Base-by-base conservation (phyloP, 257 asterid species). In the Fraxinus americana region DNA sequence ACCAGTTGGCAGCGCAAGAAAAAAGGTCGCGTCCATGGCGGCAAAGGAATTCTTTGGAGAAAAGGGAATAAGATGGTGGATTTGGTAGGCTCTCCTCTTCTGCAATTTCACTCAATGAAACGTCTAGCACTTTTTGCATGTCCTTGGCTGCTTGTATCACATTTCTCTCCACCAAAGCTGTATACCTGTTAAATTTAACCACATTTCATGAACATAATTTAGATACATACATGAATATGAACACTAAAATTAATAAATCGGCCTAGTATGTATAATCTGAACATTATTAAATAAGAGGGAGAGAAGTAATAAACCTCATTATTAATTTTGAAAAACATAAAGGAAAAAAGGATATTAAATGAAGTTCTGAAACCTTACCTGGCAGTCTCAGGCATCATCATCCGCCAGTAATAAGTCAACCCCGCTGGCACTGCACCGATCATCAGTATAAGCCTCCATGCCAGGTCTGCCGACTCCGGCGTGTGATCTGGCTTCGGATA, bases 311-410 rank as follows among this genome's bases (percentile, higher is more conserved):
- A 50, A 5, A 50, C 4, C 12, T 12, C 16, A 11, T 43, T 2
- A 43, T 43, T 43, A 43, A 12, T 43, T 43, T 43, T 1, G 3
- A 41, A 41, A 41, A 41, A 10, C 3, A 43, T 2, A 43, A 43
- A 43, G 17, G 50, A 12, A 2, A 11, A 43, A 3, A 1, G 50
- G 52, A 43, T 2, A 43, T 41, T 32, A 32, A 11, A 2, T 4
- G 0, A 11, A 43, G 17, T 43, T 43, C 52, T 4, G 61, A 19
- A 54, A 54, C 65, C 0, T 7, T 66, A 88, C 94, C 92, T 86
- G 74, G 92, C 88, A 2, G 92, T 88, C 80, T 90, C 94, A 3
- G 94, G 94, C 92, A 88, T 90, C 91, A 76, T 83, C 90, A 88
- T 83, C 39, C 91, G 84, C 92, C 92, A 90, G 74, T 88, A 85